phyloP scores from a whole-genome alignment of 2,329 filamentous ascomycete genomes.

The Plenodomus tracheiphilus region DNA sequence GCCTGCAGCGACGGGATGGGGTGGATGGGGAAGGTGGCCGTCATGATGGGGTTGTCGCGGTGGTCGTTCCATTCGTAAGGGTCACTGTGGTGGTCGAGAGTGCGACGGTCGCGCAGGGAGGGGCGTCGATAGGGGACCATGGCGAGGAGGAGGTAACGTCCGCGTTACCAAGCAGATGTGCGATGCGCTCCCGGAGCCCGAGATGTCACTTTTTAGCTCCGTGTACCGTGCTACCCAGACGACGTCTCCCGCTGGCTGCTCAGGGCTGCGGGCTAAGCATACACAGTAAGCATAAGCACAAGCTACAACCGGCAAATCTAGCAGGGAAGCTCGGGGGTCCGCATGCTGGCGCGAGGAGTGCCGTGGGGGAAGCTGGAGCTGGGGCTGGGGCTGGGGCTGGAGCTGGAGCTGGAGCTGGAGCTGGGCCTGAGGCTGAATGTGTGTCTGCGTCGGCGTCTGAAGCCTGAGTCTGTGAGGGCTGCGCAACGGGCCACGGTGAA shows the following conservation, averaged over 20 bases:
- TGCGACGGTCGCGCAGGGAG: conserved; percentile 25
- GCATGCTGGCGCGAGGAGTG: conserved; percentile 19
- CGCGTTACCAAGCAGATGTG: conserved; percentile 7
- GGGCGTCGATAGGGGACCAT: conserved; percentile 30
- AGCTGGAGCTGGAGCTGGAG: no score
- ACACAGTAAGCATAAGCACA: conserved; percentile 31
- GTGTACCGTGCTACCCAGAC: conserved; percentile 17
- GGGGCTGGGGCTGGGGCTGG: no score
- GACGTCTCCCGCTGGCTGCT: conserved; percentile 15
- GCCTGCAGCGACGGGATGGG: conserved; percentile 77
- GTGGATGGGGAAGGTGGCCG: conserved; percentile 58
- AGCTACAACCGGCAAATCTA: conserved; percentile 19
- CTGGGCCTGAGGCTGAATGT: no score
- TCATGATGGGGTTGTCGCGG: conserved; percentile 40
- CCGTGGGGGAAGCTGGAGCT: conserved; percentile 1
- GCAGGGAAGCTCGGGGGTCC: conserved; percentile 19
- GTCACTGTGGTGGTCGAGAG: conserved; percentile 21
- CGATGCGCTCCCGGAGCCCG: conserved; percentile 13
- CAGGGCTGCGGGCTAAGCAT: conserved; percentile 14
- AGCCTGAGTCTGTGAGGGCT: background rate
- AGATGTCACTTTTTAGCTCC: conserved; percentile 20
- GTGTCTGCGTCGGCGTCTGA: background rate
- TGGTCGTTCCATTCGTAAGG: conserved; percentile 39
- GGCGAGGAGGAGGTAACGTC: conserved; percentile 8
- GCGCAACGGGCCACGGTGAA: conserved; percentile 4